phyloP scores from a whole-genome alignment of 2,329 filamentous ascomycete genomes.

The Aspergillus aculeatinus region DNA sequence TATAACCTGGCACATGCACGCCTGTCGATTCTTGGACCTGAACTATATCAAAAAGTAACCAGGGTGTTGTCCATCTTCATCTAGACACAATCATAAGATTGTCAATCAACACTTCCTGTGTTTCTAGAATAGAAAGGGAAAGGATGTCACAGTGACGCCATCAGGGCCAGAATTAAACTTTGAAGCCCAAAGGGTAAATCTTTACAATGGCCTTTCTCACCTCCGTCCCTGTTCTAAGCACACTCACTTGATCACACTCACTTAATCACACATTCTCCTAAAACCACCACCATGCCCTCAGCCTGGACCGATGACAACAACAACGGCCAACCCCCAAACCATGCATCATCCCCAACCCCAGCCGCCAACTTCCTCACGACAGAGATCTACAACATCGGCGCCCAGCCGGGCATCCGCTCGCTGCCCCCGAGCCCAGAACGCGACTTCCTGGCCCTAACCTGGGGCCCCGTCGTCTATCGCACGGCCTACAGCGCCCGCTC shows the following conservation, averaged over 20 bases:
- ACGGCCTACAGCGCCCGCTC: conserved; percentile 29
- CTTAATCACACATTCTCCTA: no score
- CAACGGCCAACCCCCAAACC: neutral
- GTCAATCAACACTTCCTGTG: neutral
- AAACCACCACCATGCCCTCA: neutral
- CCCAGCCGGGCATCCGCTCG: conserved; percentile 26
- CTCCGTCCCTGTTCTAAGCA: neutral
- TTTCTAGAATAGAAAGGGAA: neutral
- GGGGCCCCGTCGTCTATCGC: conserved; percentile 31
- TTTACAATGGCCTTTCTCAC: neutral
- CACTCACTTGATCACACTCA: neutral
- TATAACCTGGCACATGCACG: no score
- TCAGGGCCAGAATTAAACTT: neutral
- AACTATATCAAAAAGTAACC: no score
- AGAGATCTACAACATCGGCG: conserved; percentile 28
- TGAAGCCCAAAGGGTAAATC: neutral
- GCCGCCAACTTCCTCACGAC: conserved; percentile 27
- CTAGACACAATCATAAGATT: neutral
- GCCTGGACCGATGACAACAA: neutral
- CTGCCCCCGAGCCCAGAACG: conserved; percentile 27
- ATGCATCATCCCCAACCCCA: conserved; percentile 9
- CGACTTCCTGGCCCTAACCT: conserved; percentile 30
- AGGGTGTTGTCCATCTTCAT: neutral
- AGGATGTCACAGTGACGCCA: conserved; percentile 4
- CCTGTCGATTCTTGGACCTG: no score